Base-by-base conservation (phyloP, 2,329 filamentous ascomycete species). In the Penicillium expansum region DNA sequence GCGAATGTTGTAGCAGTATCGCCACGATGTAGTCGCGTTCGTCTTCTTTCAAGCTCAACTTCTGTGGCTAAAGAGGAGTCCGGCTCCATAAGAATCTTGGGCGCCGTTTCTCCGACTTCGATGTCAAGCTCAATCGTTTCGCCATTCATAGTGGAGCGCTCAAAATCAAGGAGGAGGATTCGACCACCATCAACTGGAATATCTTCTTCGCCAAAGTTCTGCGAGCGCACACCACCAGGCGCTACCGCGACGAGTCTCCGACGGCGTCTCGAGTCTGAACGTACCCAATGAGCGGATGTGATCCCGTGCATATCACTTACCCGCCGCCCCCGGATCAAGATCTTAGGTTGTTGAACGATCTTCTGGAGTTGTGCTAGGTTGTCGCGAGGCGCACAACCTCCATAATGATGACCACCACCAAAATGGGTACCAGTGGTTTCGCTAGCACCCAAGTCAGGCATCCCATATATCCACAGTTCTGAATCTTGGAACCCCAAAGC, bases 161-260 rank as follows among this genome's bases (percentile, higher is more conserved):
- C 83, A 70, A 93, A 93, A 70, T 93, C 90, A 43, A 92, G 77
- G 9, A 93, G 76, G 10, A 84, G 82, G 42, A 94, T 77, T 59
- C 90, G 83, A 14, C 90, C 90, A 7, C 90, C 89, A 66, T 93
- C 90, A n/a, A 90, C 82, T 61, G 90, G 90, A 66, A 89, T 84
- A 45, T 85, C 86, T 62, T 91, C 89, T 61, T 91, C 86, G 55
- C 90, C 87, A 3, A 84, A 81, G 1, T 41, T 83, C 76, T 83
- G 80, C 0, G 81, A 77, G 0, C 82, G 81, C 27, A 84, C 80
- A 18, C 90, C 84, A 32, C 89, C 90, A 24, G 86, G 85, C 6
- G 90, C 89, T 39, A 88, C 86, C 32, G 89, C 82, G n/a, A 92
- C 79, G 24, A 94, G 76, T 56, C 78, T 71, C 60, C 75, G 72